These are phyloP conservation scores for Leishmania aethiopica DNA, from an alignment of 208 protist species.

Conservation along the genomic window DNA sequence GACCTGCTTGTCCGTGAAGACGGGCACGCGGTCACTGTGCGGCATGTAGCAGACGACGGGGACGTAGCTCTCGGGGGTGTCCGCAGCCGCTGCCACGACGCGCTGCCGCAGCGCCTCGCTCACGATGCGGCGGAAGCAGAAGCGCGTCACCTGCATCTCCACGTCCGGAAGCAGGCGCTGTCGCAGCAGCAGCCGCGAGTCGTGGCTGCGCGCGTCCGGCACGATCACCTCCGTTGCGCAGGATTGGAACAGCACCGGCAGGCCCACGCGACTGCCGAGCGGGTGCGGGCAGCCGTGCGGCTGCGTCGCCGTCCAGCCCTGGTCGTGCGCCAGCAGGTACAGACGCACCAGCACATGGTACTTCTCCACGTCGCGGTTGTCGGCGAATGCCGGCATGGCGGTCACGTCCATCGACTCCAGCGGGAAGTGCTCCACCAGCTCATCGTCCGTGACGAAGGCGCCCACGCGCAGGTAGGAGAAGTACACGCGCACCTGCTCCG, in stretches of 20 bases:
- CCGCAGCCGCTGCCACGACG: conserved; percentile 7
- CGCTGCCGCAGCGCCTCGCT: conserved; percentile 21
- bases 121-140: conserved; percentile 12
- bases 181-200: conserved; percentile 12
- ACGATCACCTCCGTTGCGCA: conserved; percentile 8
- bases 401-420: background rate
- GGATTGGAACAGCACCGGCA: conserved; percentile 13
- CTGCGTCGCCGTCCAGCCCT: conserved; percentile 24
- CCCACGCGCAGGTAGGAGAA: conserved; percentile 18
- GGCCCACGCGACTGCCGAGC: background rate
- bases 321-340: conserved; percentile 24
- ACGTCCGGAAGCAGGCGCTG: conserved; percentile 20
- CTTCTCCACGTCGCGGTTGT: conserved; percentile 22
- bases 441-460: conserved; percentile 21
- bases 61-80: background rate
- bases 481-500: conserved; percentile 13
- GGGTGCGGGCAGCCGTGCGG: conserved; percentile 13
- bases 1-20: conserved; percentile 24
- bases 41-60: conserved; percentile 32
- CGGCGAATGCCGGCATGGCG: conserved; percentile 18
- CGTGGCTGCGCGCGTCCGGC: background rate
- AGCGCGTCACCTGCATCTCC: conserved; percentile 18
- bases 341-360: conserved; percentile 29
- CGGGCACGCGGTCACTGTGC: conserved; percentile 3
- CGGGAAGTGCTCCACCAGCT: conserved; percentile 16